Evolutionary conservation across 2,329 filamentous ascomycete genomes (phyloP).

Genomic region (Neocatenulostroma microsporum): DNA sequence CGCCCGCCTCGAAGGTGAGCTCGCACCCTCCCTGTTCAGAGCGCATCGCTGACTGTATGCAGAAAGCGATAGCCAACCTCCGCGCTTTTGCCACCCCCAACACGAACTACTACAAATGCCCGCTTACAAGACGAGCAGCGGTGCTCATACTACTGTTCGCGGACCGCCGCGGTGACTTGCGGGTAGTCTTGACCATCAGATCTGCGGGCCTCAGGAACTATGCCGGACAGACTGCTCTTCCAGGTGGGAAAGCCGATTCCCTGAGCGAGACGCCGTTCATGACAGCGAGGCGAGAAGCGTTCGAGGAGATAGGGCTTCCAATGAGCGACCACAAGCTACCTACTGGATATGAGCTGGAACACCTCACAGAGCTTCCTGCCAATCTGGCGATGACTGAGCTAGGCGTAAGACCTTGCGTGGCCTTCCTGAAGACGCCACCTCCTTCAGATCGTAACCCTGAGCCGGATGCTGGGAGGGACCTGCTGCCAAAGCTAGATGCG

Average conservation of each 20-base stretch:
- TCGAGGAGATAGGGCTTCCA: conserved; percentile 87
- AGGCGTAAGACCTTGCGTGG: conserved; percentile 44
- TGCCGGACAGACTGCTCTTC: conserved; percentile 40
- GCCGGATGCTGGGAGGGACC: conserved; percentile 40
- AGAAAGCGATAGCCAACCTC: conserved; percentile 48
- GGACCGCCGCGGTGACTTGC: conserved; percentile 69
- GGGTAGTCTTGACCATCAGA: conserved; percentile 56
- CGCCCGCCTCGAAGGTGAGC: conserved; percentile 27
- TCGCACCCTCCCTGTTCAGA: neutral
- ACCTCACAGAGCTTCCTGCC: conserved; percentile 71
- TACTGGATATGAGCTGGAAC: conserved; percentile 72
- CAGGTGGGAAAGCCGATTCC: conserved; percentile 48
- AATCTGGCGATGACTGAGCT: conserved; percentile 46
- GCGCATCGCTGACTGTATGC: neutral
- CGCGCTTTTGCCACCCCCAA: conserved; percentile 50
- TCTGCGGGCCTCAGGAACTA: conserved; percentile 51
- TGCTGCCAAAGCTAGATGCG: conserved; percentile 65
- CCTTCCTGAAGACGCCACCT: conserved; percentile 47
- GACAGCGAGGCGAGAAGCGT: conserved; percentile 81
- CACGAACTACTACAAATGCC: conserved; percentile 50
- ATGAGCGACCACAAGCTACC: conserved; percentile 61
- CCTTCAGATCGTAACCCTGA: conserved; percentile 55
- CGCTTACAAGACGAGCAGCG: conserved; percentile 63
- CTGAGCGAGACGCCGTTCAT: conserved; percentile 56
- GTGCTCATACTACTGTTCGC: conserved; percentile 84